Evolutionary conservation across 2,329 filamentous ascomycete genomes (phyloP), one percentile per base, ranked within the genome.

Genomic region (Sclerotinia spermophila): DNA sequence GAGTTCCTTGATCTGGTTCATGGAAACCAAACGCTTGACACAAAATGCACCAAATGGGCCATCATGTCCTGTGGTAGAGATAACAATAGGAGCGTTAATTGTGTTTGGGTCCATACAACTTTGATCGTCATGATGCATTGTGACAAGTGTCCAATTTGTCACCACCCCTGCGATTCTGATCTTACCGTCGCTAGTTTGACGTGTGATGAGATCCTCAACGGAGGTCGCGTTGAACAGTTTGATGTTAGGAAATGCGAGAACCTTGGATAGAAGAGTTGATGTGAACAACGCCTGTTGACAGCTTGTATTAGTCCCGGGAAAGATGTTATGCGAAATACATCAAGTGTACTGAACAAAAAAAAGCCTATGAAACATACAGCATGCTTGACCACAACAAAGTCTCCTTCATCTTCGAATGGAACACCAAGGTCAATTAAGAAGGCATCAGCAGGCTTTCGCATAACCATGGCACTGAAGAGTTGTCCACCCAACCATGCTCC

Each of bases 51-150:
- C 94, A 80, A 97, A 96, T 24, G 94, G 94, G 0, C 87, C 94
- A 75, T 97, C 94, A 78, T 97, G 94, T 66, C 94, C 94, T 0
- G 94, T 97, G 35, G 94, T 97, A 71, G 90, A 93, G 83, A 97
- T 92, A 79, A 97, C 85, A 71, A 97, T 82, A 1, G 94, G 93
- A 0, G 93, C 93, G 79, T 97, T 97, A 87, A 97, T 97, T 78
- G 94, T 97, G 87, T 96, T 97, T 76, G 94, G 94, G 81, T 97
- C 94, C 94, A 97, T 97, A 90, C 94, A 97, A 73, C 89, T 92
- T 84, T 97, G 93, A 80, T 95, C 92, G 79, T 94, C 91, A 81
- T 94, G 92, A 81, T 94, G 91, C 85, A 95, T 92, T 58, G 90
- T 88, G 64, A 97, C 94, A 38, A 97, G 86, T 1, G 94, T 97